Evolutionary conservation across 176 grass and related monocot species (phyloP).

Genomic region (Lolium perenne): DNA sequence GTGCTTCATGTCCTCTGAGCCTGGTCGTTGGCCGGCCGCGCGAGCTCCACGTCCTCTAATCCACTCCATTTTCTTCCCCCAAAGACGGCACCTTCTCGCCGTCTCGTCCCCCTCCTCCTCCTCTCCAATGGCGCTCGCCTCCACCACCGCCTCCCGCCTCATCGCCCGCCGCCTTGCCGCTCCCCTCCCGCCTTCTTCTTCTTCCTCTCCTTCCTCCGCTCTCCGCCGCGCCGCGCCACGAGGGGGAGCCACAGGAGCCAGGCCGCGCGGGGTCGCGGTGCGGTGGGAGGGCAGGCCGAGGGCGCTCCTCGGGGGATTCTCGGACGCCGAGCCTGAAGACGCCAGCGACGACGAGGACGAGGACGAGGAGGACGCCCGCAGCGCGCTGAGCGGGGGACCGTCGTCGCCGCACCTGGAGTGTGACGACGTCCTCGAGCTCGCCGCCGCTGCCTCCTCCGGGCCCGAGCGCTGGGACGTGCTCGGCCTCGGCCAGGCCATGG

Average conservation of each 20-base stretch:
- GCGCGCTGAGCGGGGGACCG: conserved; percentile 9
- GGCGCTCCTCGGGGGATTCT: conserved; percentile 37
- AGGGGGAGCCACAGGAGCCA: neutral
- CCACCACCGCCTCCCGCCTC: conserved; percentile 33
- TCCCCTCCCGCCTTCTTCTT: conserved; percentile 12
- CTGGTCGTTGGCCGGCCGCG: conserved; percentile 15
- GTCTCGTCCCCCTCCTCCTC: neutral
- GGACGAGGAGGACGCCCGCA: conserved; percentile 46
- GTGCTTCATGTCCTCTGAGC: neutral
- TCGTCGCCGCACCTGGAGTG: neutral
- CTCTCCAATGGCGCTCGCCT: conserved; percentile 52
- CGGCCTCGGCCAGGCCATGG: conserved; percentile 95
- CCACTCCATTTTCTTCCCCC: conserved; percentile 10
- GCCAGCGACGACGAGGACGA: conserved; percentile 67
- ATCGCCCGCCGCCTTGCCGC: conserved; percentile 3
- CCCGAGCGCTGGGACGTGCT: conserved; percentile 89
- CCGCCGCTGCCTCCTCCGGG: conserved; percentile 18
- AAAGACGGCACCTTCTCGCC: conserved; percentile 11
- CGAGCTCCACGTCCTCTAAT: conserved; percentile 45
- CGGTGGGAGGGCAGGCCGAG: conserved; percentile 15
- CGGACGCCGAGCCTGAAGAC: conserved; percentile 29
- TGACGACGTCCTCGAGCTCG: conserved; percentile 44
- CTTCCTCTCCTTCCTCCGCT: conserved; percentile 4
- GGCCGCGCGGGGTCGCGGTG: conserved; percentile 18
- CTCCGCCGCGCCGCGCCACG: neutral